Percentiles rank a stretch among this genome's conserved stretches.
Evolutionary conservation across 345 rosid genomes (phyloP).

Genomic region (Litchi chinensis): DNA sequence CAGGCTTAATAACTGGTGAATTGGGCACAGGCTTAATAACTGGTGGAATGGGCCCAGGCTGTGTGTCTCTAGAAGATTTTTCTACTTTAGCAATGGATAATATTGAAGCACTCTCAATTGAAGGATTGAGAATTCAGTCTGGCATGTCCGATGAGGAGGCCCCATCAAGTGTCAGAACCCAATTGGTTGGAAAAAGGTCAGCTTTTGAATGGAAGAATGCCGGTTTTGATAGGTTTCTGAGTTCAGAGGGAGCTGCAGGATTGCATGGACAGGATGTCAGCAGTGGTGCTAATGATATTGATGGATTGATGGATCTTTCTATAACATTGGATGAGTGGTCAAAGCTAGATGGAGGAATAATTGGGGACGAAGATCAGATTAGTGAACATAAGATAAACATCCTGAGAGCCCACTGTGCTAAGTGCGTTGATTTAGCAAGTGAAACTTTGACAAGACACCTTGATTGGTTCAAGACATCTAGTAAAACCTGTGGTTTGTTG

Average conservation of each 20-base stretch:
- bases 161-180: slow-evolving; percentile 46
- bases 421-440: slow-evolving; percentile 31
- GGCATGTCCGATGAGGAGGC: slow-evolving; percentile 63
- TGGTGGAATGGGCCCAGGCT: slow-evolving; percentile 26
- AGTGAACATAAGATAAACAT: slow-evolving; percentile 28
- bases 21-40: slow-evolving; percentile 21
- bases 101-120: slow-evolving; percentile 56
- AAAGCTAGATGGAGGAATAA: slow-evolving; percentile 46
- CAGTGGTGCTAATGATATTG: slow-evolving; percentile 28
- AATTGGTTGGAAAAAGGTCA: slow-evolving; percentile 14
- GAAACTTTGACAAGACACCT: slow-evolving; percentile 22
- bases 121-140: slow-evolving; percentile 71
- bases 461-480: slow-evolving; percentile 27
- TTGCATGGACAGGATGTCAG: slow-evolving; percentile 24
- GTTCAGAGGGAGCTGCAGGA: slow-evolving; percentile 26
- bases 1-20: slow-evolving; percentile 15
- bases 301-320: slow-evolving; percentile 47
- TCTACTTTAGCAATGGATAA: slow-evolving; percentile 44
- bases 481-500: slow-evolving; percentile 33
- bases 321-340: slow-evolving; percentile 68
- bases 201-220: slow-evolving; percentile 24
- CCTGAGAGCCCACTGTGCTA: slow-evolving; percentile 46
- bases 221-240: slow-evolving; percentile 15
- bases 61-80: slow-evolving; percentile 42
- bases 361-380: slow-evolving; percentile 36